Evolutionary conservation across 139 green algal genomes (phyloP).

Genomic region (Chlorella ohadii): DNA sequence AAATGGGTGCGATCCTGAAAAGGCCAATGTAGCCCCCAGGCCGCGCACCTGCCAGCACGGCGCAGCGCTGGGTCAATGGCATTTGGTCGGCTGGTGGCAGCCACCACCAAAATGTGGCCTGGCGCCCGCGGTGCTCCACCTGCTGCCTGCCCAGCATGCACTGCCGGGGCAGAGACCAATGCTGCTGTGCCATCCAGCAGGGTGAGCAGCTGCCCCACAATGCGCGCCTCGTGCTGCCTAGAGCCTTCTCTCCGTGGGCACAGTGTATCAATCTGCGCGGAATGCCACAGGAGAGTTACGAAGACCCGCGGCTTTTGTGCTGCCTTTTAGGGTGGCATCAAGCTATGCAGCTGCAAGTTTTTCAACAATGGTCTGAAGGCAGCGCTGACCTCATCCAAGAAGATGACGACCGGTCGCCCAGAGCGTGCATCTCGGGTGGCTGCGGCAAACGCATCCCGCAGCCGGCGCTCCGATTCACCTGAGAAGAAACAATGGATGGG

Average conservation of each 20-base stretch:
- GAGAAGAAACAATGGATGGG: not conserved
- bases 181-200: constrained; percentile 83
- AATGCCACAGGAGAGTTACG: not conserved
- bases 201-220: constrained; percentile 96
- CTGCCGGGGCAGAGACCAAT: not conserved
- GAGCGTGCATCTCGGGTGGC: constrained; percentile 59
- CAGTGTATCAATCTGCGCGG: constrained; percentile 82
- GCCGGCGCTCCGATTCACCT: constrained; percentile 87
- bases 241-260: constrained; percentile 74
- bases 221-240: constrained; percentile 76
- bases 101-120: constrained; percentile 51
- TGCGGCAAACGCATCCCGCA: constrained; percentile 82
- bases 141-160: not conserved
- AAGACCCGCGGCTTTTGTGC: too few relatives aligned
- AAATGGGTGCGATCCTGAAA: too few relatives aligned
- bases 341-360: too few relatives aligned
- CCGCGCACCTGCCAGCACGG: not conserved
- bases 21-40: too few relatives aligned
- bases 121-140: not conserved
- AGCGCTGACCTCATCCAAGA: constrained; percentile 91
- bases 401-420: constrained; percentile 72
- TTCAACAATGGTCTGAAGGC: too few relatives aligned
- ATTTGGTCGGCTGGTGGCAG: constrained; percentile 90
- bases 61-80: constrained; percentile 70
- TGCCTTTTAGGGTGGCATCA: not conserved